Base-by-base conservation (phyloP, 2,329 filamentous ascomycete species). In the Thelonectria olida region DNA sequence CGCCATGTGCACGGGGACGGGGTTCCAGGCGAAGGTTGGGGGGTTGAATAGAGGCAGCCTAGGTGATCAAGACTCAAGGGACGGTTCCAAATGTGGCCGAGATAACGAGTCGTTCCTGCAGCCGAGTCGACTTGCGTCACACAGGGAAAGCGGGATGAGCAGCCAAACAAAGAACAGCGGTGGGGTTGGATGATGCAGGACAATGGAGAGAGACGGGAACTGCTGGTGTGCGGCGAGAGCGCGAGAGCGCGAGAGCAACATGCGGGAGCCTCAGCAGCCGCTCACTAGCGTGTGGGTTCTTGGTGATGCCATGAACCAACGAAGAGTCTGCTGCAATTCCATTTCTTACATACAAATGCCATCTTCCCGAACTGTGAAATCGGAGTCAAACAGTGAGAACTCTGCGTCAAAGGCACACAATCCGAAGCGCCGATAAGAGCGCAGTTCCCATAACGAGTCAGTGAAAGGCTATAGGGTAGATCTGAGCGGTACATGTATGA, bases 1-100 rank as follows among this genome's bases (percentile, higher is more conserved):
- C 56, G 82, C 79, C 88, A 90, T 90, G 45, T 42, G n/a, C 23
- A 19, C 15, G n/a, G n/a, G n/a, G n/a, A n/a, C n/a, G n/a, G n/a
- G n/a, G n/a, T n/a, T n/a, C n/a, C n/a, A n/a, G n/a, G n/a, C n/a
- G n/a, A n/a, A 22, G 41, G 19, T 19, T 13, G 19, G 48, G 25
- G 41, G 41, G n/a, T 52, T 47, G 50, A 23, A 15, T 41, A 4
- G 47, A 39, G 23, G 45, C 39, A 12, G 20, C 13, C 12, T 15
- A 39, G n/a, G n/a, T 17, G 31, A n/a, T 20, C 34, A 38, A 27
- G 36, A 44, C 34, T 20, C 34, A 38, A 27, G 36, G 38, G 42
- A 31, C 25, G 36, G 34, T 17, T n/a, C 23, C 19, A 41, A 25
- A 28, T 31, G 31, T 36, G 28, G 28, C 25, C 28, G 39, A 50